Percentiles rank a stretch among this genome's conserved stretches.
phyloP scores from a whole-genome alignment of 768 basidiomycete genomes.

The Polyporus arcularius region DNA sequence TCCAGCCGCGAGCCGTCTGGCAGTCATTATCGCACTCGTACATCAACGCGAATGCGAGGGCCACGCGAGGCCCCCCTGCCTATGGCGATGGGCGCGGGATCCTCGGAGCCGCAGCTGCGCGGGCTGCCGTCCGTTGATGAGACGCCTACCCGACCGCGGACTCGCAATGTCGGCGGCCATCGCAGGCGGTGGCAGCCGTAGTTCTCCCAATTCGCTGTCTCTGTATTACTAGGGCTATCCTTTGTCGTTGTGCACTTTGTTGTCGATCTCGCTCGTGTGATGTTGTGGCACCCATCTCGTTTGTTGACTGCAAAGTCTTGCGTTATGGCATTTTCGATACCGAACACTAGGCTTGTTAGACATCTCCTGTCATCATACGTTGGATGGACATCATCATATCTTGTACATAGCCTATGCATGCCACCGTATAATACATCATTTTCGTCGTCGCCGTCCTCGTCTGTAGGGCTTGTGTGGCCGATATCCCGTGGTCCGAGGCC shows the following conservation, averaged over 20 bases:
- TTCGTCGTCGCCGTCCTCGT: not conserved
- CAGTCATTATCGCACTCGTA: conserved; percentile 11
- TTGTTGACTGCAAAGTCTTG: not conserved
- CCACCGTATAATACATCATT: conserved; percentile 7
- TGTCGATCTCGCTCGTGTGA: not conserved
- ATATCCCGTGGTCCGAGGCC: no score
- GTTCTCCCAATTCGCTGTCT: conserved; percentile 11
- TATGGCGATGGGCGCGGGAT: conserved; percentile 11
- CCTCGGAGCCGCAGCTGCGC: conserved; percentile 34
- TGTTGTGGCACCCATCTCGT: not conserved
- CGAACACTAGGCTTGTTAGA: conserved; percentile 13
- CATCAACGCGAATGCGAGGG: conserved; percentile 6
- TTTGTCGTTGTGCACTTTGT: conserved; percentile 36
- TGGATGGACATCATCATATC: conserved; percentile 5
- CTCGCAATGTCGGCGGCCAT: conserved; percentile 40
- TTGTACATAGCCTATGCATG: conserved; percentile 13
- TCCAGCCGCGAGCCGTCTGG: conserved; percentile 12
- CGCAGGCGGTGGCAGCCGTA: conserved; percentile 59
- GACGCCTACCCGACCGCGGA: conserved; percentile 63
- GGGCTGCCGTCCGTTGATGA: conserved; percentile 46
- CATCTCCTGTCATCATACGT: conserved; percentile 8
- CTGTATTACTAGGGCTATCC: not conserved
- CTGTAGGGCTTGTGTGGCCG: not conserved
- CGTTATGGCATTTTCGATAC: conserved; percentile 3
- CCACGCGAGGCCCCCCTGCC: conserved; percentile 5